Evolutionary conservation across 1,284 basidiomycete species (phyloP), one percentile per base, ranked within the genome.

Genomic region (Amylostereum areolatum): DNA sequence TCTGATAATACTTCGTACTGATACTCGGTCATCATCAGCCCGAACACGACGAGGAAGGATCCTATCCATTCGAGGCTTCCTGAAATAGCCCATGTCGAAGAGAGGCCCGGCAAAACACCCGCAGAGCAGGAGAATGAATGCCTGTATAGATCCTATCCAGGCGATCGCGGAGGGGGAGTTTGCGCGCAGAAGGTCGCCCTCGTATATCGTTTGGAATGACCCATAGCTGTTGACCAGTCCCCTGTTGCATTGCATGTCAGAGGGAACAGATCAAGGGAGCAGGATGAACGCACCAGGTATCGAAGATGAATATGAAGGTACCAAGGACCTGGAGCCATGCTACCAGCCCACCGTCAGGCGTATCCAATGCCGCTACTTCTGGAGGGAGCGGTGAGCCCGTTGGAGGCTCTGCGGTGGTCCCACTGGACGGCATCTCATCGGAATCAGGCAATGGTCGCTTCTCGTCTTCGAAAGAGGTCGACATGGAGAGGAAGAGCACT

Each of bases 141-240:
- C 41, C 3, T 43, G 41, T 12, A 43, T 43, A 28, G 41, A 43
- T 10, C 41, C 41, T 24, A 28, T 28, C 41, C 41, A 43, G 6
- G 41, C 41, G 18, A 43, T 43, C 11, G 41, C 27, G 28, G 25
- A 28, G 25, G 41, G 41, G 25, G 41, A 28, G 41, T 29, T 43
- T 11, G 18, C 10, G 41, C 18, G 18, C 18, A 43, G 41, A 25
- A 27, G 27, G 41, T 43, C 41, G 9, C 8, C 9, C 25, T 43
- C 41, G 41, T 43, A 43, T 12, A 43, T 43, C 41, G n/a, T 43
- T 43, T 43, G 41, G 41, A 43, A 43, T 10, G 41, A 24, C 8
- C 41, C 41, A n/a, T 43, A 43, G 28, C 25, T 43, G 41, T 43
- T 43, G 5, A 43, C 41, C 4, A 43, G 27, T 25, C 41, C 41